Evolutionary conservation across 805 yeast genomes (phyloP), one percentile per base, ranked within the genome.

Genomic region (Teunomyces barrocoloradensis): DNA sequence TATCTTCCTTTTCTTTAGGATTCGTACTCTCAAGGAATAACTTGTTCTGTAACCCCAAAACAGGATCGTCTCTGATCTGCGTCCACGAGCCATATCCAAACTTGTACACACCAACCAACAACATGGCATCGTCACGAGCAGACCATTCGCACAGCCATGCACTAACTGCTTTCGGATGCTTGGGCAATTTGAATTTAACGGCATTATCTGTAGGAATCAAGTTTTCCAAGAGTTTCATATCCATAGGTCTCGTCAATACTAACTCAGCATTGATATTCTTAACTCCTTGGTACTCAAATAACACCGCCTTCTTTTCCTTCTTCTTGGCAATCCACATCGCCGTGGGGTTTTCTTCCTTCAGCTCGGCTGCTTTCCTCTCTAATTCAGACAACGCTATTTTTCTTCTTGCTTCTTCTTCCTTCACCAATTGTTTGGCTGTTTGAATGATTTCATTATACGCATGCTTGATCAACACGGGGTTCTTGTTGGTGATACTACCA

Each of bases 51-150:
- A 94, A 73, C 9, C 90, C 91, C 49, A 94, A 75, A 44, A 89
- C 78, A 1, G 99, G 98, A 68, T 94, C 99, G 68, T 94, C 99
- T 61, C 99, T 77, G 40, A 94, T 91, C 60, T 87, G 91, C 2
- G 78, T 64, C 99, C 99, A 94, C 1, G 96, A 84, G 13, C 98
- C 98, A 65, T 89, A 91, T 0, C 99, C 99, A 66, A 91, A 91
- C 67, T 89, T 90, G 60, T 80, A 78, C 18, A 92, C 87, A 53
- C 99, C 99, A 30, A 87, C 80, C 51, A 94, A 65, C 45, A 94
- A 74, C 82, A 83, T 87, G 44, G 90, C 87, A 64, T 94, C 99
- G 61, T 94, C 96, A 28, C 75, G 80, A 11, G 77, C 74, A 2
- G 75, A 74, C 99, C 99, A 94, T 25, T 81, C 82, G 57, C 96